Evolutionary conservation across 805 yeast genomes (phyloP).

Genomic region (Ogataea chonburiensis): DNA sequence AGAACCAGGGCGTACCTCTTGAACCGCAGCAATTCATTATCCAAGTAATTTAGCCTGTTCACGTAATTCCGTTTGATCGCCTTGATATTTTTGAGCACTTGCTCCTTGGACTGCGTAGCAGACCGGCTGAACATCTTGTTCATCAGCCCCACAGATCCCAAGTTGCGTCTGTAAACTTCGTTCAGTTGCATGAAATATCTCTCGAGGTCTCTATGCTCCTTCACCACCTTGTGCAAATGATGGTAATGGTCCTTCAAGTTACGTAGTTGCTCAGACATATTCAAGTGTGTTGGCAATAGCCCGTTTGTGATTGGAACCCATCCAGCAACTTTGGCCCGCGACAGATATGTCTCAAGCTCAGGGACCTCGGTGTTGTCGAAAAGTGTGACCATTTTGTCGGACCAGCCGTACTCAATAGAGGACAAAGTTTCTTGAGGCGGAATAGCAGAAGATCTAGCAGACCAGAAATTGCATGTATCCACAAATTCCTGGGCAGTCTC

Average conservation of each 20-base stretch:
- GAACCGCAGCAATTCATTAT: constrained; percentile 44
- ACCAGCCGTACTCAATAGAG: constrained; percentile 85
- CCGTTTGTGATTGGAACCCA: constrained; percentile 41
- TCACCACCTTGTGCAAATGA: constrained; percentile 38
- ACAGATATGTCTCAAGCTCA: constrained; percentile 26
- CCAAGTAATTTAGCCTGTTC: constrained; percentile 42
- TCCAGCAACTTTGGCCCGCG: constrained; percentile 36
- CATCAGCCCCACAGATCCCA: constrained; percentile 12
- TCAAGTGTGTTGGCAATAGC: constrained; percentile 27
- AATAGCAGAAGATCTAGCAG: constrained; percentile 77
- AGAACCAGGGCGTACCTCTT: constrained; percentile 44
- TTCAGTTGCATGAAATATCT: constrained; percentile 15
- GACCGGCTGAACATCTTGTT: constrained; percentile 18
- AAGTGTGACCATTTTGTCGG: constrained; percentile 26
- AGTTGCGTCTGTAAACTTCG: constrained; percentile 12
- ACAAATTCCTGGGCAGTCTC: constrained; percentile 70
- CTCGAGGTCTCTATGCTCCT: constrained; percentile 40
- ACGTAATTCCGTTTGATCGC: constrained; percentile 40
- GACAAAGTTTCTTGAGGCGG: constrained; percentile 74
- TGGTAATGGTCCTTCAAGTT: constrained; percentile 41
- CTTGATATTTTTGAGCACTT: constrained; percentile 34
- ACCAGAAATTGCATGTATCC: constrained; percentile 86
- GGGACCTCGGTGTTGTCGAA: constrained; percentile 4
- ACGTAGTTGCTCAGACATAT: constrained; percentile 39
- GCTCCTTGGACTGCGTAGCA: constrained; percentile 14